These are phyloP conservation scores for Linnemannia schmuckeri DNA, from an alignment of 192 early-diverging fungal species.

Conservation along the genomic window DNA sequence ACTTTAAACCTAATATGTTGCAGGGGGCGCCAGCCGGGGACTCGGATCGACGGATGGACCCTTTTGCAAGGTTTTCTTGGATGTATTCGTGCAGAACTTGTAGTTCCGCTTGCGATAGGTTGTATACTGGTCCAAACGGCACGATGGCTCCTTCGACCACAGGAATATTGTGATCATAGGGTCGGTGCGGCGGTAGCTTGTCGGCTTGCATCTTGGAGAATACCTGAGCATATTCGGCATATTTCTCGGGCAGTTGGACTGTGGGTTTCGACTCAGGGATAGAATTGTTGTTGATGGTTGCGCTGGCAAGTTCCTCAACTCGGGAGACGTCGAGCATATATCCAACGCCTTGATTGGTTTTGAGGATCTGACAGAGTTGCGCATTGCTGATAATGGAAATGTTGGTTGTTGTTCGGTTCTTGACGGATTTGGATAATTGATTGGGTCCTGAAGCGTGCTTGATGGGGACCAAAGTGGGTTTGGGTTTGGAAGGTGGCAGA, in stretches of 20 bases:
- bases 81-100: constrained; percentile 45
- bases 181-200: constrained; percentile 9
- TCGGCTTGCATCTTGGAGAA: constrained; percentile 16
- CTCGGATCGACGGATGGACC: constrained; percentile 15
- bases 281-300: background rate
- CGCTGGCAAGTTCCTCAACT: constrained; percentile 1
- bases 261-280: background rate
- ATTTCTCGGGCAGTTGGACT: constrained; percentile 18
- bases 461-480: background rate
- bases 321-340: constrained; percentile 26
- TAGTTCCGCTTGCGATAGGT: constrained; percentile 38
- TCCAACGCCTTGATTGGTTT: background rate
- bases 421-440: background rate
- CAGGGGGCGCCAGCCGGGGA: constrained; percentile 16
- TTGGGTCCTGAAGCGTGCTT: background rate
- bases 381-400: background rate
- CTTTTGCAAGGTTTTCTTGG: constrained; percentile 22
- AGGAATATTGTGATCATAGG: constrained; percentile 24
- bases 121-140: constrained; percentile 29
- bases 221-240: background rate
- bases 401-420: background rate
- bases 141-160: background rate
- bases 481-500: background rate
- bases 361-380: background rate
- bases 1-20: no score